Conservation (phyloP, 352 stramenopile species). For the Phytophthora pistaciae region DNA sequence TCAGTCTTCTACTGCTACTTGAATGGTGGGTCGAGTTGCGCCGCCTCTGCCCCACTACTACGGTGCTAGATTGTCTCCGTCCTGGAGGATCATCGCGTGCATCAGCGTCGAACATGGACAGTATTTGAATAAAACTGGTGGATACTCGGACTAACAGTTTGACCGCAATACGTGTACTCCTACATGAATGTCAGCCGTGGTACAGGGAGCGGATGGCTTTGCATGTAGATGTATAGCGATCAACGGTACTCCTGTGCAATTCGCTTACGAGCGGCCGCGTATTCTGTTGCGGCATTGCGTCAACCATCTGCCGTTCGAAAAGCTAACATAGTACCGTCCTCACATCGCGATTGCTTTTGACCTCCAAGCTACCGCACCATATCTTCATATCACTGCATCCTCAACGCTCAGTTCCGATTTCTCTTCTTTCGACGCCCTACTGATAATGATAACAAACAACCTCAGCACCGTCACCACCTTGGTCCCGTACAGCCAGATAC, state of each 20-base stretch:
- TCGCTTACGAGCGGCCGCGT: not conserved
- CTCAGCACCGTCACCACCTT: slow-evolving; percentile 8
- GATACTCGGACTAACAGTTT: not conserved
- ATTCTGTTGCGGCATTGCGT: not conserved
- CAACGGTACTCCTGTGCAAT: not conserved
- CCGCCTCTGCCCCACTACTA: no score
- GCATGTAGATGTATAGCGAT: not conserved
- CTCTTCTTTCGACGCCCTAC: slow-evolving; percentile 35
- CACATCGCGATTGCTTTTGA: not conserved
- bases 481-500: slow-evolving; percentile 9
- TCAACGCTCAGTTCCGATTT: slow-evolving; percentile 27
- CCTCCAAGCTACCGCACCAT: not conserved
- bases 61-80: no score
- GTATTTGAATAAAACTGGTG: not conserved
- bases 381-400: not conserved
- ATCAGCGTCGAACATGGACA: no score
- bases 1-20: no score
- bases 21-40: no score
- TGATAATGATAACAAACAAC: slow-evolving; percentile 44
- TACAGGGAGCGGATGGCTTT: no score
- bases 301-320: not conserved
- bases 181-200: not conserved
- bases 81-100: no score
- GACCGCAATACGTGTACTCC: not conserved
- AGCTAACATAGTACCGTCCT: not conserved